Evolutionary conservation across 257 asterid species (phyloP), one percentile per base, ranked within the genome.

Genomic region (Fraxinus americana): DNA sequence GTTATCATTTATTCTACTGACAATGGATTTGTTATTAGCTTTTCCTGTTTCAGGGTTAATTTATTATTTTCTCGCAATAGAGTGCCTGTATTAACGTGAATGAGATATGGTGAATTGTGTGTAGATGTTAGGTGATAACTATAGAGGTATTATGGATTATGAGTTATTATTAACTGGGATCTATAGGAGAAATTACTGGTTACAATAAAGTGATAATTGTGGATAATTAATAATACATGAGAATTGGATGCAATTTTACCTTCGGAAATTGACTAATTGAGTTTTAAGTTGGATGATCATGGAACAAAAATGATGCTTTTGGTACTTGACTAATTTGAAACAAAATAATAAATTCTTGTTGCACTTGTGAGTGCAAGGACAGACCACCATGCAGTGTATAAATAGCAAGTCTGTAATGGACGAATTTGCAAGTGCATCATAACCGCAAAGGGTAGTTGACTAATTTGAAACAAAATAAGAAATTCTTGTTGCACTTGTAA

Each of bases 71-170:
- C 67, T 67, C 13, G 74, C 71, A 54, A 38, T 27, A 63, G 7
- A 79, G 54, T 41, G 77, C 59, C 9, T 73, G 34, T 72, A 57
- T 71, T 10, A 35, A 43, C 63, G 57, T 76, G 43, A 30, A 71
- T 63, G 39, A 41, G 66, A 27, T 68, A 30, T 68, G 43, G 54
- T 63, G 50, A 17, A 61, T 68, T 59, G 14, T 38, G 32, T 45
- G 36, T 41, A 21, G 70, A 29, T 76, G 41, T 69, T 70, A 21
- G 66, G 35, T 29, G 76, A 59, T 75, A 72, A 29, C 17, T 43
- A 72, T 67, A 36, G 43, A 34, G 63, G 27, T 11, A 8, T 41
- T 16, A 23, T 39, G 65, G 63, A 71, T 63, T 10, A 21, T 7
- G 9, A 63, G 35, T 27, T 27, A 14, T 27, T 12, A 11, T 2